A percentile compares a stretch with the other conserved stretches of the same genome.
Evolutionary conservation across 768 basidiomycete genomes (phyloP).

Genomic region (Podaxis rugospora): DNA sequence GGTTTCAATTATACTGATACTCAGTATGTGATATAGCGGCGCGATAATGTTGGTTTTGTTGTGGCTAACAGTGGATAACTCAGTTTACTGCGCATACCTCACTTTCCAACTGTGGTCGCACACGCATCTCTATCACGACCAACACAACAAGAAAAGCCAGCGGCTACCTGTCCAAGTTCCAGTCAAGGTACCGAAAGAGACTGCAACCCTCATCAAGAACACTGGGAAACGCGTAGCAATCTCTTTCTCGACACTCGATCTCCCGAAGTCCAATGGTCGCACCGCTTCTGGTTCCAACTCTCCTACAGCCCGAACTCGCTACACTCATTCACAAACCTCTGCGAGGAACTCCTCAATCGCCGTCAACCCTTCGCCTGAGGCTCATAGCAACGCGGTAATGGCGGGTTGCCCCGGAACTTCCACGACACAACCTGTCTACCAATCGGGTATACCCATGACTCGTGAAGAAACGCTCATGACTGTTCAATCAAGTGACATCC

Average conservation of each 20-base stretch:
- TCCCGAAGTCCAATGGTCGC: not conserved
- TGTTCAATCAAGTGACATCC: not conserved
- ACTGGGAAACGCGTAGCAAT: conserved; percentile 9
- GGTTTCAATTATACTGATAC: conserved; percentile 75
- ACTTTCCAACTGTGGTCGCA: conserved; percentile 82
- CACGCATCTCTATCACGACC: conserved; percentile 59
- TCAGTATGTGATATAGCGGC: conserved; percentile 43
- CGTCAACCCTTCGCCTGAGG: not conserved
- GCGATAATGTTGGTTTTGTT: not conserved
- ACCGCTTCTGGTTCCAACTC: not conserved
- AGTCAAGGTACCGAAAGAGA: conserved; percentile 25
- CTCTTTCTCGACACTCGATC: not conserved
- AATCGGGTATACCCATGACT: not conserved
- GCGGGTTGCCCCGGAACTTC: not conserved
- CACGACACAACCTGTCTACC: not conserved
- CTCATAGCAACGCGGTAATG: not conserved
- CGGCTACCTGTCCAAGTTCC: conserved; percentile 23
- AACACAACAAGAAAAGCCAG: conserved; percentile 37
- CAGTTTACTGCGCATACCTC: conserved; percentile 70
- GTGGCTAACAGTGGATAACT: not conserved
- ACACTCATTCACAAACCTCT: not conserved
- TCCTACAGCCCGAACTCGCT: not conserved
- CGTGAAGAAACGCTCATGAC: not conserved
- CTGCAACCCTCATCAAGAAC: conserved; percentile 17
- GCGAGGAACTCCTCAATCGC: not conserved